Base-by-base conservation (phyloP, 345 rosid genomes). In the Dipteronia sinensis region DNA sequence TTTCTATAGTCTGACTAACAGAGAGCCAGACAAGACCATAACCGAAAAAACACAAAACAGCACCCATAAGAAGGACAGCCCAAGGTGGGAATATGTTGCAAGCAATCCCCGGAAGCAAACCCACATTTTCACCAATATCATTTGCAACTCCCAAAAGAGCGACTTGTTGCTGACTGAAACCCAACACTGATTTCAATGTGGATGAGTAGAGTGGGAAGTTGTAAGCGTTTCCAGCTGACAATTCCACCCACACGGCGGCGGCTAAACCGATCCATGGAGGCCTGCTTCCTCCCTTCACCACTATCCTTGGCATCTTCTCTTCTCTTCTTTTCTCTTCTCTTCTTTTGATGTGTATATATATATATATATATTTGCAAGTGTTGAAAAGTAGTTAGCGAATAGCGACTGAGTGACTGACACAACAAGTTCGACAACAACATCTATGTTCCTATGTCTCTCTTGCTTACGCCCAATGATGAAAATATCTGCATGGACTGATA, bases 261-360 rank as follows among this genome's bases (percentile, higher is more conserved):
- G 95, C 97, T 25, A 94, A 85, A 0, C 98, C 98, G 61, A 94
- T 92, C 99, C 99, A 96, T 2, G 99, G 99, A 11, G 99, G 99
- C 76, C 98, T 86, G 77, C 92, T 96, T 53, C 99, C 98, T 2
- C 86, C 84, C 83, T 94, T 96, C 4, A 91, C 85, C 51, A 78
- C 89, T 23, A 75, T 59, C 12, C 13, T 46, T 2, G 49, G 49
- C 49, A 46, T 46, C 49, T 46, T 46, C 15, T n/a, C n/a, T n/a
- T n/a, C n/a, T n/a, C n/a, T n/a, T n/a, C n/a, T 34, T 6, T 34
- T 3, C 34, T 31, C 34, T 44, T 44, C 13, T 0, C 49, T 10
- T 44, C 10, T 46, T n/a, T n/a, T n/a, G n/a, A n/a, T n/a, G n/a
- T n/a, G n/a, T n/a, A n/a, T n/a, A n/a, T n/a, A n/a, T n/a, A n/a